Evolutionary conservation across 164 flowering plant genomes (phyloP).

Genomic region (Sedum album): DNA sequence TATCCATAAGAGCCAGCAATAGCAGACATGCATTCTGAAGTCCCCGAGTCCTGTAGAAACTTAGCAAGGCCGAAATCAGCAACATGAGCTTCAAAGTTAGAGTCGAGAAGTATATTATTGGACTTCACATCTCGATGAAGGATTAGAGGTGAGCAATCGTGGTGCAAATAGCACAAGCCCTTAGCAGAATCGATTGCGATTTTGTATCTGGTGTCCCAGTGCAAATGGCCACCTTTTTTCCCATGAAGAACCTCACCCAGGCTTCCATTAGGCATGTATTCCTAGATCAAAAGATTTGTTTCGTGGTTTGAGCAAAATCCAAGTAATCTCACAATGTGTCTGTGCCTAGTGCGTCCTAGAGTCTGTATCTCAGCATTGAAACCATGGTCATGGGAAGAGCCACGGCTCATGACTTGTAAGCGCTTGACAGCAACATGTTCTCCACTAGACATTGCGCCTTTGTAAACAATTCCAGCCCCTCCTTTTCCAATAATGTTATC

Average conservation of each 20-base stretch:
- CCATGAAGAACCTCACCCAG: conserved; percentile 95
- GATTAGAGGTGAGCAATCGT: conserved; percentile 89
- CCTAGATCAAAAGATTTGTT: conserved; percentile 88
- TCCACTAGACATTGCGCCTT: conserved; percentile 78
- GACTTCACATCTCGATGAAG: conserved; percentile 95
- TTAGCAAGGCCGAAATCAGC: conserved; percentile 99
- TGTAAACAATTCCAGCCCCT: conserved; percentile 96
- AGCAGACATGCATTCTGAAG: conserved; percentile 99
- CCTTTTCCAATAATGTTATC: conserved; percentile 98
- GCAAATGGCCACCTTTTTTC: conserved; percentile 93
- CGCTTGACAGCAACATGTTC: conserved; percentile 87
- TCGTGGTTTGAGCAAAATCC: conserved; percentile 96
- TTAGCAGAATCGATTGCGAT: conserved; percentile 91
- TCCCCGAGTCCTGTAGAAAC: conserved; percentile 88
- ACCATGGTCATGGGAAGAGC: conserved; percentile 90
- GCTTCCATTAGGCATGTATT: conserved; percentile 97
- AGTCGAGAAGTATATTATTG: conserved; percentile 89
- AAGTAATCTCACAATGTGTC: conserved; percentile 86
- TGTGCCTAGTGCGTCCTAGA: conserved; percentile 80
- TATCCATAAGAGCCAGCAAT: conserved; percentile 97
- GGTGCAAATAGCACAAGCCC: conserved; percentile 93
- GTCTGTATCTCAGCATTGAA: conserved; percentile 98
- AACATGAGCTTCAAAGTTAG: conserved; percentile 88
- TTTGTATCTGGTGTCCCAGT: conserved; percentile 93
- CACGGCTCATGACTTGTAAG: conserved; percentile 83